These are phyloP conservation scores for Escovopsis sp. DNA, from an alignment of 2,329 filamentous ascomycete genomes.

Conservation along the genomic window DNA sequence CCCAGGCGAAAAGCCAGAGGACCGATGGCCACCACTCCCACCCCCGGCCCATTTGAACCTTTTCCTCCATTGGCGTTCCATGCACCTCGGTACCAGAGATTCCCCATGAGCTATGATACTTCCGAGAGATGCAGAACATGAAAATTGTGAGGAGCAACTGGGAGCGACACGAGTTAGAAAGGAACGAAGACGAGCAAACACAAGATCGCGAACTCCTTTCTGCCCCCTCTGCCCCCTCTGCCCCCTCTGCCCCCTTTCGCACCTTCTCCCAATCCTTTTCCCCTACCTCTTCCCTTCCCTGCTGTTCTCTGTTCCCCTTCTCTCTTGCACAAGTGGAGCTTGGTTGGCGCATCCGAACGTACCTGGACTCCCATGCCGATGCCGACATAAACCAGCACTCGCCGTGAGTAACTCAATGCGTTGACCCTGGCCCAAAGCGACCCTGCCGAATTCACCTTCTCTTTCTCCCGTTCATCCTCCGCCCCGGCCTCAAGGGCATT, in stretches of 20 bases:
- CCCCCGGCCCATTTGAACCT: slow-evolving; percentile 31
- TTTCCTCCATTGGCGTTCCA: slow-evolving; percentile 35
- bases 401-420: slow-evolving; percentile 22
- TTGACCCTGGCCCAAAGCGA: slow-evolving; percentile 9
- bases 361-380: slow-evolving; percentile 42
- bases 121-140: slow-evolving; percentile 46
- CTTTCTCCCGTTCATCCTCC: slow-evolving; percentile 7
- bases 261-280: too few species aligned
- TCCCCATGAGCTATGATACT: slow-evolving; percentile 45
- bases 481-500: slow-evolving; percentile 5
- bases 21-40: slow-evolving; percentile 54
- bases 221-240: too few species aligned
- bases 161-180: neutral
- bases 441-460: slow-evolving; percentile 15
- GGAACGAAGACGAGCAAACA: too few species aligned
- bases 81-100: slow-evolving; percentile 44
- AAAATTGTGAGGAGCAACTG: slow-evolving; percentile 42
- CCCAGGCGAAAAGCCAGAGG: slow-evolving; percentile 47
- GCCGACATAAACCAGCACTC: slow-evolving; percentile 34
- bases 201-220: neutral
- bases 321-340: too few species aligned
- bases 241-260: too few species aligned
- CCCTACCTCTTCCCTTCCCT: too few species aligned
- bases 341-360: slow-evolving; percentile 7
- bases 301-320: too few species aligned